Evolutionary conservation across 2,329 filamentous ascomycete genomes (phyloP).

Genomic region (Westerdykella ornata): DNA sequence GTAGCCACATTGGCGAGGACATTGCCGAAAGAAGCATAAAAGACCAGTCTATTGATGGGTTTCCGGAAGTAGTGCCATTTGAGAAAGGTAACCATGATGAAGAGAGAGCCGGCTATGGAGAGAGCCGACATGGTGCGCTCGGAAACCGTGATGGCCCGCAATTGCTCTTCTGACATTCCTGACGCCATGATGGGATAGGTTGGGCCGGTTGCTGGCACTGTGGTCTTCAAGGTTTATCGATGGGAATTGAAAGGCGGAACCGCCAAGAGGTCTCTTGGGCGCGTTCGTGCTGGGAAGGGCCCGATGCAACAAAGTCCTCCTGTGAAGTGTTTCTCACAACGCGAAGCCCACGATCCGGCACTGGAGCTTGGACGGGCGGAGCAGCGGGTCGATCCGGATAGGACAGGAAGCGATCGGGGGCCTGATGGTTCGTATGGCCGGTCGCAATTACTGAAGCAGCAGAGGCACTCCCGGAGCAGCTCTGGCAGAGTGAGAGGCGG

Average conservation of each 20-base stretch:
- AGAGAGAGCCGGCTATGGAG: constrained; percentile 62
- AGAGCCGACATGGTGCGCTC: constrained; percentile 64
- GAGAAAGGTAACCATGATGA: constrained; percentile 66
- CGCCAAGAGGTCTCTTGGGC: too few species aligned
- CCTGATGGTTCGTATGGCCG: too few species aligned
- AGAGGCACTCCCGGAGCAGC: too few species aligned
- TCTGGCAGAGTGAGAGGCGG: too few species aligned
- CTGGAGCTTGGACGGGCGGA: too few species aligned
- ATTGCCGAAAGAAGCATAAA: constrained; percentile 78
- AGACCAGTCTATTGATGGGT: constrained; percentile 79
- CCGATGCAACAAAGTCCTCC: too few species aligned
- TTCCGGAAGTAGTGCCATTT: constrained; percentile 67
- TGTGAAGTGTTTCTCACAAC: too few species aligned
- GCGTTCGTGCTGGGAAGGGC: too few species aligned
- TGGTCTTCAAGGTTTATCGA: neutral
- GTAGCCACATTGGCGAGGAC: constrained; percentile 71
- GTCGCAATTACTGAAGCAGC: too few species aligned
- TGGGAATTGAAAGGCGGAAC: neutral
- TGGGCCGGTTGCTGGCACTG: neutral
- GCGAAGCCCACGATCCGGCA: too few species aligned
- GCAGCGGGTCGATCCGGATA: too few species aligned
- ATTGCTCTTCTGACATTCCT: constrained; percentile 8
- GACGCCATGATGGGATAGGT: neutral
- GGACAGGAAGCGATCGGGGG: too few species aligned
- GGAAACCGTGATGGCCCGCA: constrained; percentile 50